phyloP scores from a whole-genome alignment of 2,329 filamentous ascomycete genomes.

The Ploettnerulaceae sp. region DNA sequence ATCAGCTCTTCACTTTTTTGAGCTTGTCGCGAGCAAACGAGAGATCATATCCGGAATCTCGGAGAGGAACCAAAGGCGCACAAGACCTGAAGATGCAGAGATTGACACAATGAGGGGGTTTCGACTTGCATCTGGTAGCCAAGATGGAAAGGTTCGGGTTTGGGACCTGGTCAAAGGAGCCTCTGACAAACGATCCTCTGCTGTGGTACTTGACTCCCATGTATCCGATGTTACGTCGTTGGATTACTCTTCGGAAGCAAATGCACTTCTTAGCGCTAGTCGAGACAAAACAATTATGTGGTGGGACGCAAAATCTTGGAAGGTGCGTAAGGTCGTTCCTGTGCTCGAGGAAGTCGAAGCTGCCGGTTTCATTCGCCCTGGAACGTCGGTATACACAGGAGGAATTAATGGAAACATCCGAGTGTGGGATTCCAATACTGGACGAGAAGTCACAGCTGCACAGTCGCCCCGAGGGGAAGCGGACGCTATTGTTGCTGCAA shows the following conservation, averaged over 20 bases:
- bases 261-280: slow-evolving; percentile 75
- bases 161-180: slow-evolving; percentile 71
- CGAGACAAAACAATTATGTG: slow-evolving; percentile 91
- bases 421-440: slow-evolving; percentile 75
- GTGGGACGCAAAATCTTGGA: slow-evolving; percentile 87
- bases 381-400: slow-evolving; percentile 72
- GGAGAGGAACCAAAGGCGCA: slow-evolving; percentile 41
- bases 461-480: slow-evolving; percentile 57
- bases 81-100: slow-evolving; percentile 41
- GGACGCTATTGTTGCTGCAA: slow-evolving; percentile 65
- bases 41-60: slow-evolving; percentile 37
- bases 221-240: slow-evolving; percentile 89
- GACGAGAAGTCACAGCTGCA: slow-evolving; percentile 72
- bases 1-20: slow-evolving; percentile 88
- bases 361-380: slow-evolving; percentile 71
- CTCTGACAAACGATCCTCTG: slow-evolving; percentile 67
- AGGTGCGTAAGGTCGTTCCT: slow-evolving; percentile 71
- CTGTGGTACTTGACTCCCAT: slow-evolving; percentile 82
- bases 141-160: slow-evolving; percentile 86
- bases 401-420: slow-evolving; percentile 79
- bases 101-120: slow-evolving; percentile 55
- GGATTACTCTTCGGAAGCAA: slow-evolving; percentile 71
- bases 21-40: slow-evolving; percentile 49
- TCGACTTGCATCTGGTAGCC: slow-evolving; percentile 81
- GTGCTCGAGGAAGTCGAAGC: slow-evolving; percentile 82